A percentile compares a stretch with the other conserved stretches of the same genome.
Conservation (phyloP, 257 asterid species). For the Orobanche coerulescens region DNA sequence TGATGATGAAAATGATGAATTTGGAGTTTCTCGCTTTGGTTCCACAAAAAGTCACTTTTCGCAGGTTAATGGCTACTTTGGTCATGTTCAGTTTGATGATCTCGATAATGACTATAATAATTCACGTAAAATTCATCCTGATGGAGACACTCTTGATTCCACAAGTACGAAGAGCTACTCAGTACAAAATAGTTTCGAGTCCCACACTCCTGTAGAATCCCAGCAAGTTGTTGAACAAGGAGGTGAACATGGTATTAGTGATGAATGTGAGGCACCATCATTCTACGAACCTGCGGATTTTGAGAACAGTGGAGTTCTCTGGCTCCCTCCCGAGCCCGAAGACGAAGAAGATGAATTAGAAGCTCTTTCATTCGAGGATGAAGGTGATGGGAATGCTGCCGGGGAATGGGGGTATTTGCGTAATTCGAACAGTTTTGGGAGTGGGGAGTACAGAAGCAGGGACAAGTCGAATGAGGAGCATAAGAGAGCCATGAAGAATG, state of each 20-base stretch:
- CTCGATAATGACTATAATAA: conserved; percentile 39
- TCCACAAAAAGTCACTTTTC: conserved; percentile 39
- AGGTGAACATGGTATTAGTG: conserved; percentile 42
- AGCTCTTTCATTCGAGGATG: conserved; percentile 53
- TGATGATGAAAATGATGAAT: conserved; percentile 70
- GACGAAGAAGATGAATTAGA: conserved; percentile 87
- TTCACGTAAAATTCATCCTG: conserved; percentile 55
- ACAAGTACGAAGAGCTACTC: conserved; percentile 33
- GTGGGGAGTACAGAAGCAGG: conserved; percentile 59
- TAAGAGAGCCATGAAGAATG: conserved; percentile 59
- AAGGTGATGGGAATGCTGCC: conserved; percentile 57
- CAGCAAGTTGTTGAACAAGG: conserved; percentile 35
- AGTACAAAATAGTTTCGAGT: conserved; percentile 35
- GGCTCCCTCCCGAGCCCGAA: conserved; percentile 99
- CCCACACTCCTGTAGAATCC: conserved; percentile 44
- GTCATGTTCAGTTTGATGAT: conserved; percentile 44
- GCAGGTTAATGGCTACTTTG: conserved; percentile 44
- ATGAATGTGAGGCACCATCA: conserved; percentile 72
- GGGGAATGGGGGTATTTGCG: conserved; percentile 82
- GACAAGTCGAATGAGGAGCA: conserved; percentile 85
- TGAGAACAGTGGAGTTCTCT: conserved; percentile 77
- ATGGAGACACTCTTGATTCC: conserved; percentile 47
- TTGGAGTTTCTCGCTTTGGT: conserved; percentile 41
- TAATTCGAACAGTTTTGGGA: conserved; percentile 53
- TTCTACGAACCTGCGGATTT: conserved; percentile 79